Base-by-base conservation (phyloP, 768 basidiomycete genomes). In the Boletus eberwhitei region DNA sequence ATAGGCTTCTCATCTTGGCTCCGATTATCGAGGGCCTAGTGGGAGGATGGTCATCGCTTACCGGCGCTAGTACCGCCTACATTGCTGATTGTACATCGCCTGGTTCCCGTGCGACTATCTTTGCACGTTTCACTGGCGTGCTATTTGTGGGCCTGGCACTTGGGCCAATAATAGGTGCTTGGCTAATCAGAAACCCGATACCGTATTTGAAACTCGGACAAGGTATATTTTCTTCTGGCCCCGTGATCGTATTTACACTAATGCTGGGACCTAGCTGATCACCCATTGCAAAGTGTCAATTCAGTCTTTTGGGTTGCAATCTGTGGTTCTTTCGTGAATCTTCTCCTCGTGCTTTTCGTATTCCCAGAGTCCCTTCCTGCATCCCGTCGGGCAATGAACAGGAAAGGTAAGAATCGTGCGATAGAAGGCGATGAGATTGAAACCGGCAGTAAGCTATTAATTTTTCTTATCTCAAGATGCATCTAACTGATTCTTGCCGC, bases 21-120 rank as follows among this genome's bases (percentile, higher is more conserved):
- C 90, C 93, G 0, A 73, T 88, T 14, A 65, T 90, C 5, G 93
- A 96, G 57, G 93, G 93, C 1, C 71, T 88, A 17, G 79, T 88
- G 6, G 93, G 93, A 29, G 90, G 90, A 26, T 89, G 86, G 82
- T 82, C 87, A 8, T 86, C 71, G 38, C 79, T 75, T 67, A 81
- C 66, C 64, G 84, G 71, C 70, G 88, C 81, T 63, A 86, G 77
- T 72, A 85, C 74, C 66, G 90, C 74, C 60, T 89, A 74, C 77
- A 83, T 79, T 71, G 87, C 88, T 70, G 78, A 82, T 74, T 91
- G 89, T 64, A 93, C 91, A 3, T 87, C 87, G n/a, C 77, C 83
- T 41, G 90, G 90, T 40, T 91, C 90, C 9, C 83, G 90, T 39
- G 81, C 90, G 2, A 77, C 82, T 38, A 82, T 85, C 41, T 85